These are phyloP conservation scores for Alternaria gansuensis DNA, from an alignment of 2,329 filamentous ascomycete species.

Conservation along the genomic window DNA sequence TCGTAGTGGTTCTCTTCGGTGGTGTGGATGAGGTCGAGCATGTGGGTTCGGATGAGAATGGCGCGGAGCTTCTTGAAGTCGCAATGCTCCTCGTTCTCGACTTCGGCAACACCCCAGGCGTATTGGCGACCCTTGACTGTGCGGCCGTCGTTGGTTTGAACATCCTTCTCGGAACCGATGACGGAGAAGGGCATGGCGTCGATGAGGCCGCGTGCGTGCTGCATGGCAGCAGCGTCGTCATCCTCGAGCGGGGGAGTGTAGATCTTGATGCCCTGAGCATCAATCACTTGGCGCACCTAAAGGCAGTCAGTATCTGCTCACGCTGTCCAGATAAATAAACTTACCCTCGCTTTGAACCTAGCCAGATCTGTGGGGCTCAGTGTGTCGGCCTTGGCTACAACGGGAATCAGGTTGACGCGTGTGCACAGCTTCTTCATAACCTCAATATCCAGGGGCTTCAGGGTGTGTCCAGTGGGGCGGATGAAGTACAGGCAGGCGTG, in stretches of 20 bases:
- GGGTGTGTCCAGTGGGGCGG: constrained; percentile 94
- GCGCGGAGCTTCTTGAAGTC: constrained; percentile 99
- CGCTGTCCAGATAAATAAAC: constrained; percentile 36
- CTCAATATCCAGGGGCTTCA: constrained; percentile 99
- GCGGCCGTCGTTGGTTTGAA: constrained; percentile 93
- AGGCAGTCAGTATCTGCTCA: constrained; percentile 25
- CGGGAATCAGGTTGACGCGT: constrained; percentile 96
- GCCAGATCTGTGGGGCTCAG: constrained; percentile 90
- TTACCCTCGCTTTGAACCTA: constrained; percentile 93
- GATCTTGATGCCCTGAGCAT: constrained; percentile 99
- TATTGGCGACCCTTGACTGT: constrained; percentile 99
- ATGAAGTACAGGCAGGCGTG: constrained; percentile 99
- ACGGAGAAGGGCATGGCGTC: constrained; percentile 98
- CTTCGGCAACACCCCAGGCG: constrained; percentile 98
- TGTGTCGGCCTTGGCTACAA: constrained; percentile 98
- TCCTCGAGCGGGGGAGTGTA: constrained; percentile 98
- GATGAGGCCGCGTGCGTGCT: constrained; percentile 94
- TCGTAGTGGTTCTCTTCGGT: constrained; percentile 99
- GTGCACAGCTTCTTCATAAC: constrained; percentile 99
- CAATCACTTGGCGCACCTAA: constrained; percentile 92
- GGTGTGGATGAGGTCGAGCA: constrained; percentile 99
- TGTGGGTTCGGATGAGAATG: constrained; percentile 98
- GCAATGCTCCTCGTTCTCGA: constrained; percentile 99
- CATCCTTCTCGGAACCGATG: constrained; percentile 98
- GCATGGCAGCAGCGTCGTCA: constrained; percentile 94